Evolutionary conservation across 768 basidiomycete genomes (phyloP), one percentile per base, ranked within the genome.

Genomic region (Boletellus sp.): DNA sequence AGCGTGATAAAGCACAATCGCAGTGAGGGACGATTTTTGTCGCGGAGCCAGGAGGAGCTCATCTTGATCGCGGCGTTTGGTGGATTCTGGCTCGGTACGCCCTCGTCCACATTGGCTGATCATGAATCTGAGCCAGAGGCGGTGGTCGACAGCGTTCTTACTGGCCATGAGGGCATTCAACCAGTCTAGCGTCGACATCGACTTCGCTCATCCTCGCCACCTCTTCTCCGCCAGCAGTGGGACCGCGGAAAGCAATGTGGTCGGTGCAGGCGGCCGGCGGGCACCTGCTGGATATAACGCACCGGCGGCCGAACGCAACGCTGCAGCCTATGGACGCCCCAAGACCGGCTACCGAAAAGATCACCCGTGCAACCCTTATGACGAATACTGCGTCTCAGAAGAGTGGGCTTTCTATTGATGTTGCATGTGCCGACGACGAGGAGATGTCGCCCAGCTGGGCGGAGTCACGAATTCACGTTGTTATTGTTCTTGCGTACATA

Each of bases 71-170:
- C 73, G 6, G 82, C 84, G 3, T 76, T 90, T 49, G 87, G 83
- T 11, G 69, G 90, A 50, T 79, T 87, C 62, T 90, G 86, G 85
- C 72, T 90, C 43, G 86, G 89, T 89, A 64, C 64, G 80, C 70
- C 31, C 44, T 33, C 46, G n/a, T 28, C 3, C 2, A 24, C 4
- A 33, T 20, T 34, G 9, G 2, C 35, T 42, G 32, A 10, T 42
- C 35, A 11, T 31, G 26, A 15, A 44, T 49, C 46, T 59, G 48
- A 54, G 43, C 46, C 56, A 46, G 53, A 45, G 34, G 28, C 36
- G 22, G 17, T 38, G 32, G 26, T 38, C 16, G 20, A 45, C 44
- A 78, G 77, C 76, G 20, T 50, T 75, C 37, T 59, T 78, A 47
- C 62, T 78, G 41, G 74, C 73, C 8, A 69, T 68, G 67, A 70